A percentile compares a stretch with the other conserved stretches of the same genome.
Evolutionary conservation across 176 grass and related monocot species (phyloP).

Genomic region (Pontederia crassipes): DNA sequence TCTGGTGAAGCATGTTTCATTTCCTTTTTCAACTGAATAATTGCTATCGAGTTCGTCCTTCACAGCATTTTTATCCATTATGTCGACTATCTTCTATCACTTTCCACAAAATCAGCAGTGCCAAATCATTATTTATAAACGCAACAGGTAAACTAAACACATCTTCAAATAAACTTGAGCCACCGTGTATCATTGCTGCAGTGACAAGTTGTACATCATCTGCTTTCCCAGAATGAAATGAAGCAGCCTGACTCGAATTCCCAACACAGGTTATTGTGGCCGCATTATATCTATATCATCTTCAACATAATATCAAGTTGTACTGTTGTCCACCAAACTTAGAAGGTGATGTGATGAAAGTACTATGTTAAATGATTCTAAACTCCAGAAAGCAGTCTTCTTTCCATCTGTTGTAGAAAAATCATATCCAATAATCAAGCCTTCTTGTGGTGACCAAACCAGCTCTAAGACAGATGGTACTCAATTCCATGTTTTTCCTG

Average conservation of each 20-base stretch:
- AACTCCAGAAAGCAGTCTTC: conserved; percentile 60
- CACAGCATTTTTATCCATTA: too few relatives aligned
- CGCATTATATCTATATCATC: conserved; percentile 33
- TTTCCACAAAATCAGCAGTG: too few relatives aligned
- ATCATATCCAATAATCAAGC: conserved; percentile 57
- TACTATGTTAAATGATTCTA: conserved; percentile 55
- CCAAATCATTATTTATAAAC: conserved; percentile 1
- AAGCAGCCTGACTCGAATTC: conserved; percentile 26
- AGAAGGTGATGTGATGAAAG: conserved; percentile 53
- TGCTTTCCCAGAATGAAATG: conserved; percentile 22
- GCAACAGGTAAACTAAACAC: conserved; percentile 5
- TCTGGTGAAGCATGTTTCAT: too few relatives aligned
- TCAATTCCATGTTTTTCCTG: conserved; percentile 30
- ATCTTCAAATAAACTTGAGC: conserved; percentile 51
- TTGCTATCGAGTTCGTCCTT: too few relatives aligned
- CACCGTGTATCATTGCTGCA: conserved; percentile 27
- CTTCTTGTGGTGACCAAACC: conserved; percentile 58
- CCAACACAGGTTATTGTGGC: conserved; percentile 12
- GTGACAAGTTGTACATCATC: conserved; percentile 34
- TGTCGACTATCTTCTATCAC: conserved; percentile 34
- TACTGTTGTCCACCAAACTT: conserved; percentile 17
- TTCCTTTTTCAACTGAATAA: too few relatives aligned
- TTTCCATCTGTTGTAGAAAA: conserved; percentile 37
- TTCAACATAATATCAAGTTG: conserved; percentile 16
- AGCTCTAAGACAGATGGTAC: conserved; percentile 45